A percentile compares a stretch with the other conserved stretches of the same genome.
These are phyloP conservation scores for Schizothecium vesticola DNA, from an alignment of 495 filamentous ascomycete genomes.

Conservation along the genomic window DNA sequence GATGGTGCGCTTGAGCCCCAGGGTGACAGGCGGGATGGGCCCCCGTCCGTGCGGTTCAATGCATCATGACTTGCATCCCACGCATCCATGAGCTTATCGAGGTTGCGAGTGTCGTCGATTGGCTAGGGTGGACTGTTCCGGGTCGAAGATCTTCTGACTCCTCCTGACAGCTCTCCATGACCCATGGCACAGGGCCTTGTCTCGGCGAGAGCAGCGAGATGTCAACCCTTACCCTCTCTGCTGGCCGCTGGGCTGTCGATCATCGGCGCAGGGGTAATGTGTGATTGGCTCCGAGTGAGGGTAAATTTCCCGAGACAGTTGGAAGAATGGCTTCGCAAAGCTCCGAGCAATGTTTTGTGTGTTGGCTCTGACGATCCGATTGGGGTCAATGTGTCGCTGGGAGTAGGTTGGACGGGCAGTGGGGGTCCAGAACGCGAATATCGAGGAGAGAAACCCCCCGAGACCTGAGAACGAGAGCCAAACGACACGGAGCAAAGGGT, in stretches of 20 bases:
- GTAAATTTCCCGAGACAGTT: slow-evolving; percentile 12
- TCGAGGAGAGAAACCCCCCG: neutral
- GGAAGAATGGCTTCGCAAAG: slow-evolving; percentile 3
- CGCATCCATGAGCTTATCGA: neutral
- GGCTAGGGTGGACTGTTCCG: neutral
- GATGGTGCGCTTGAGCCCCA: slow-evolving; percentile 2
- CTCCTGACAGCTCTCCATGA: neutral
- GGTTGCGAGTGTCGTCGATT: neutral
- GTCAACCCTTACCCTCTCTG: neutral
- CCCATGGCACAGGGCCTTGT: neutral
- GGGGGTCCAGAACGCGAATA: neutral
- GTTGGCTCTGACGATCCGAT: neutral
- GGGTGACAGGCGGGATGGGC: neutral
- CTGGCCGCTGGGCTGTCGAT: neutral
- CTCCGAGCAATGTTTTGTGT: neutral
- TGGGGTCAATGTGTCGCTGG: neutral
- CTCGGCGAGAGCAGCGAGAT: neutral
- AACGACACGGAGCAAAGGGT: too few relatives aligned
- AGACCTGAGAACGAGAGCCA: neutral
- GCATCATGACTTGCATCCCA: slow-evolving; percentile 4
- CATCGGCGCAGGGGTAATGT: neutral
- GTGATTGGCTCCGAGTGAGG: neutral
- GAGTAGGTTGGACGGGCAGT: neutral
- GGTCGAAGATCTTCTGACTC: slow-evolving; percentile 1
- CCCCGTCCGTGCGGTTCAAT: slow-evolving; percentile 19